These are phyloP conservation scores for Fagus crenata DNA, from an alignment of 306 rosid genomes.

Conservation along the genomic window DNA sequence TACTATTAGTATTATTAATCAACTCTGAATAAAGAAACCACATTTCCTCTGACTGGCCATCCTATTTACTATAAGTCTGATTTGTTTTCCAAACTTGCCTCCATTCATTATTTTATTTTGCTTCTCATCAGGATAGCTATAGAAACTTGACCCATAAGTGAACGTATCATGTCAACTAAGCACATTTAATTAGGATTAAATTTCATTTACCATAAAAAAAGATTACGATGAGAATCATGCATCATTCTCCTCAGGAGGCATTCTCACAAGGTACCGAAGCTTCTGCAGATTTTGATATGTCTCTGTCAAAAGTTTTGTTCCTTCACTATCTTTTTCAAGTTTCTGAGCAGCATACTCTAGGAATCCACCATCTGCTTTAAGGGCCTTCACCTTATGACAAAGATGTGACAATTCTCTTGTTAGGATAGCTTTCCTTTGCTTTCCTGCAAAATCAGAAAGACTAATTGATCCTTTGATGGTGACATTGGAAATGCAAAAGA, in stretches of 20 bases:
- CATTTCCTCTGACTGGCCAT: neutral
- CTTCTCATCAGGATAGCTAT: neutral
- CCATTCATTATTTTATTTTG: neutral
- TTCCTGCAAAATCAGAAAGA: conserved; percentile 40
- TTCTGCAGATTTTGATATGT: conserved; percentile 49
- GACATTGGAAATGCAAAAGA: neutral
- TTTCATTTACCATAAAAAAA: conserved; percentile 13
- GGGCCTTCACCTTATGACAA: conserved; percentile 50
- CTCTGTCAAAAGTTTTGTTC: conserved; percentile 46
- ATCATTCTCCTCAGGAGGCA: conserved; percentile 23
- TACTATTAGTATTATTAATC: neutral
- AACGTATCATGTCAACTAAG: conserved; percentile 11
- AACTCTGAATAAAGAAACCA: neutral
- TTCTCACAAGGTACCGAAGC: conserved; percentile 42
- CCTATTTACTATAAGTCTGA: neutral
- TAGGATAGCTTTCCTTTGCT: conserved; percentile 37
- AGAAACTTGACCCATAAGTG: conserved; percentile 14
- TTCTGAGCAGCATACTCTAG: conserved; percentile 42
- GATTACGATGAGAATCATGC: conserved; percentile 19
- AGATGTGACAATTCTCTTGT: conserved; percentile 39
- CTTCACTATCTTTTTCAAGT: conserved; percentile 48
- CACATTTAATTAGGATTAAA: conserved; percentile 5
- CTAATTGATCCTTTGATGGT: neutral
- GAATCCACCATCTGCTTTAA: conserved; percentile 47
- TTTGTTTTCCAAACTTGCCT: neutral